Conservation (phyloP, 108 stramenopile species). For the Cyclotella atomus region DNA sequence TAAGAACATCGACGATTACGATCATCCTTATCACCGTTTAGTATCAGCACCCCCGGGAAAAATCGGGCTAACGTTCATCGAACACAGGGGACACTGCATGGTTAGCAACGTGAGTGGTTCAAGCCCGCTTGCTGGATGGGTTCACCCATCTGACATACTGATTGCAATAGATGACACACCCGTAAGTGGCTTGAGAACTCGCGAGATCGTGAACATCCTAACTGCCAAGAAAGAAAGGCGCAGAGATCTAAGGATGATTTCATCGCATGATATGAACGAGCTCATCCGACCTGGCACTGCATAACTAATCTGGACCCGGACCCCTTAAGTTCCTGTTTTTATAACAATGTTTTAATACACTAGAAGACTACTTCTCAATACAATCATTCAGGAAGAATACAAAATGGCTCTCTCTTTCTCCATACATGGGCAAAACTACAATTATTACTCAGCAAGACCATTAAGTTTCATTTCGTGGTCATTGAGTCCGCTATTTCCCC, state of each 20-base stretch:
- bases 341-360: no score
- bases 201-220: constrained; percentile 81
- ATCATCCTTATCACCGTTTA: constrained; percentile 78
- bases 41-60: constrained; percentile 86
- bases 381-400: no score
- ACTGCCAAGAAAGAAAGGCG: constrained; percentile 67
- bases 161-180: constrained; percentile 86
- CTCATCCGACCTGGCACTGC: constrained; percentile 43
- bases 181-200: constrained; percentile 81
- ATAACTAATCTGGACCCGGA: constrained; percentile 12
- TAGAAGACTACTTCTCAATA: no score
- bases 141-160: constrained; percentile 82
- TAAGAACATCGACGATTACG: constrained; percentile 19
- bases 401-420: no score
- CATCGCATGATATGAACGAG: constrained; percentile 75
- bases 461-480: no score
- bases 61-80: constrained; percentile 86
- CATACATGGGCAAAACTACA: no score
- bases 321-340: no score
- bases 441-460: no score
- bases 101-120: constrained; percentile 75
- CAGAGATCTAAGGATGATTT: constrained; percentile 80
- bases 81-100: constrained; percentile 87
- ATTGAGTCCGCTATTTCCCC: no score
- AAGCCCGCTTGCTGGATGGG: constrained; percentile 79